Conservation (phyloP, 768 basidiomycete genomes). For the Phaeotremella fagi region DNA sequence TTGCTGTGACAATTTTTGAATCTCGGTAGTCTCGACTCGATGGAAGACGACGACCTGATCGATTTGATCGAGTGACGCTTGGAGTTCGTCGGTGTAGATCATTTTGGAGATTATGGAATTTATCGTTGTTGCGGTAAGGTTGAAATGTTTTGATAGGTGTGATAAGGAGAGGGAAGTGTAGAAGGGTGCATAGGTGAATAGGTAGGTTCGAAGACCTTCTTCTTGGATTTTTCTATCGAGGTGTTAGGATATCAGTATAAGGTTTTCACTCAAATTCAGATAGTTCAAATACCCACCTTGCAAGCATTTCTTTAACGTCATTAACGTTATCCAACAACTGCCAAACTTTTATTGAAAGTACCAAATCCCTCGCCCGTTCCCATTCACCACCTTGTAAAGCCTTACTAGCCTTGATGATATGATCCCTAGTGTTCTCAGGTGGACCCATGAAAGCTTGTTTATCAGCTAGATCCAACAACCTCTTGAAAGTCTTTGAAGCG, state of each 20-base stretch:
- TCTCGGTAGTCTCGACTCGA: constrained; percentile 76
- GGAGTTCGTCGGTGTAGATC: constrained; percentile 95
- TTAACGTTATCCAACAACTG: constrained; percentile 84
- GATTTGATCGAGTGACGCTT: constrained; percentile 84
- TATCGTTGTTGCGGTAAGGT: constrained; percentile 70
- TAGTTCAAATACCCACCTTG: constrained; percentile 56
- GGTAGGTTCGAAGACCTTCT: constrained; percentile 90
- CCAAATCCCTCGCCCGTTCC: constrained; percentile 88
- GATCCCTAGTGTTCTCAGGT: constrained; percentile 96
- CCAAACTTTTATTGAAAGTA: constrained; percentile 98
- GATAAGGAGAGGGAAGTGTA: constrained; percentile 86
- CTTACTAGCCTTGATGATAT: constrained; percentile 98
- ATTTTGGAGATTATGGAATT: constrained; percentile 93
- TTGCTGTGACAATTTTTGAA: constrained; percentile 82
- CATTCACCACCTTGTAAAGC: constrained; percentile 94
- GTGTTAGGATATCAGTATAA: constrained; percentile 3
- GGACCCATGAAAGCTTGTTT: constrained; percentile 96
- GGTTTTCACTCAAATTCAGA: background rate
- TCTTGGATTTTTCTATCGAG: constrained; percentile 87
- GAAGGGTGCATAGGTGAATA: constrained; percentile 94
- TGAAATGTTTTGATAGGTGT: constrained; percentile 81
- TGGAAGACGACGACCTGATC: constrained; percentile 89
- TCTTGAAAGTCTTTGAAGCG: constrained; percentile 93
- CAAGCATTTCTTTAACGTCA: constrained; percentile 88
- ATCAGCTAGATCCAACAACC: constrained; percentile 92